Evolutionary conservation across 177 flowering plant genomes (phyloP), one percentile per base, ranked within the genome.

Genomic region (Vitis hybrid): DNA sequence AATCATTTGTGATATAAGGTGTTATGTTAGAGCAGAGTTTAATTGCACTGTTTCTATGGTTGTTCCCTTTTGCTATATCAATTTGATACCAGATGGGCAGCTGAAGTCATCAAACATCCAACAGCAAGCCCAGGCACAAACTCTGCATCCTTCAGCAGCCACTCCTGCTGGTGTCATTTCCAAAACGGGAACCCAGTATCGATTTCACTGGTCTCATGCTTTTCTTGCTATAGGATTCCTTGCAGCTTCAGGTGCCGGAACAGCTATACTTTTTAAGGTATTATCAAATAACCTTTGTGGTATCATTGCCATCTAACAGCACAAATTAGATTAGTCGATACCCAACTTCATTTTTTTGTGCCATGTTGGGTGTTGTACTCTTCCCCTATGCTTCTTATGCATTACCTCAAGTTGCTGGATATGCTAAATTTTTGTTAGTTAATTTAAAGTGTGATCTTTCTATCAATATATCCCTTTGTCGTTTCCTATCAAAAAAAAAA

Each of bases 181-280:
- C 2, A 74, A 83, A 72, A 55, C 76, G 66, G 81, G 84, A 51
- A 72, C 86, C 1, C 67, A 57, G 39, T 69, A 82, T 45, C 70
- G 83, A 14, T 89, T 90, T 85, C 89, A 85, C 65, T 96, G 99
- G 99, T 84, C 85, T 39, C 95, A 93, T 82, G 94, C 86, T 69
- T 20, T 89, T 74, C 60, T 83, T 79, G 91, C 90, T 68, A 78
- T 92, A 20, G 97, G 99, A n/a, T 55, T 90, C 49, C 73, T 96
- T 60, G 95, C 97, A 69, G 89, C 74, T 73, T 88, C 97, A 63
- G 97, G 99, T 75, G 94, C 93, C 77, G 98, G 98, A 70, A 85
- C 95, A 62, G 93, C 87, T 20, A 65, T 93, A 20, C 61, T 93
- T 55, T 65, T 93, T 53, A 96, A 93, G 98, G 99, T 96, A 85